Evolutionary conservation across 495 filamentous ascomycete genomes (phyloP), one percentile per base, ranked within the genome.

Genomic region (Penicillium paxilli): DNA sequence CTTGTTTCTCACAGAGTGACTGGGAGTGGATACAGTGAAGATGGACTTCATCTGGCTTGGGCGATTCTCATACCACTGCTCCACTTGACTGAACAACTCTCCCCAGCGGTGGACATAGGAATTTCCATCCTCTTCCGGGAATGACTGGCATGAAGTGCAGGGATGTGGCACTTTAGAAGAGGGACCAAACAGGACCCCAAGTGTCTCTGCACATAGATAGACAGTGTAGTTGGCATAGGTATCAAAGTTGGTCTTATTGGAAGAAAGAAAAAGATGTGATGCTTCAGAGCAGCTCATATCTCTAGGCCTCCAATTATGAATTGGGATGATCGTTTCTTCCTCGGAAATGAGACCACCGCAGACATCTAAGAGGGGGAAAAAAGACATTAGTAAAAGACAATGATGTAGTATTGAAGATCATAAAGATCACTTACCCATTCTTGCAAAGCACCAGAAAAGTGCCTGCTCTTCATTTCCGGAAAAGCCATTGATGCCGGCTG

Each of bases 371-470:
- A 10, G 26, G 7, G 38, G 10, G 20, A 46, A 19, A 53, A 32
- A 9, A 47, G 20, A 5, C 1, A 30, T 22, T 23, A n/a, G 1
- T 8, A 20, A 37, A 7, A 4, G 33, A 37, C 6, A 16, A 32
- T 28, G 38, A 46, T n/a, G n/a, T n/a, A n/a, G n/a, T n/a, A n/a
- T n/a, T n/a, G n/a, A n/a, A n/a, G n/a, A n/a, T n/a, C n/a, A n/a
- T n/a, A n/a, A n/a, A n/a, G n/a, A 35, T 19, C 16, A 37, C 58
- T n/a, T 61, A 71, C 75, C 74, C 75, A 78, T 78, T 21, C 74
- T 44, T 9, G 74, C 75, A 53, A 73, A 77, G 49, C 75, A 78
- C 75, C 75, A 78, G 46, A 77, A 78, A 2, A 76, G 58, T 0
- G 72, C 75, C 51, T 77, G 72, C 38, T 68, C 66, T 32, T 74